phyloP scores from a whole-genome alignment of 306 rosid genomes.

The Trifolium dubium region DNA sequence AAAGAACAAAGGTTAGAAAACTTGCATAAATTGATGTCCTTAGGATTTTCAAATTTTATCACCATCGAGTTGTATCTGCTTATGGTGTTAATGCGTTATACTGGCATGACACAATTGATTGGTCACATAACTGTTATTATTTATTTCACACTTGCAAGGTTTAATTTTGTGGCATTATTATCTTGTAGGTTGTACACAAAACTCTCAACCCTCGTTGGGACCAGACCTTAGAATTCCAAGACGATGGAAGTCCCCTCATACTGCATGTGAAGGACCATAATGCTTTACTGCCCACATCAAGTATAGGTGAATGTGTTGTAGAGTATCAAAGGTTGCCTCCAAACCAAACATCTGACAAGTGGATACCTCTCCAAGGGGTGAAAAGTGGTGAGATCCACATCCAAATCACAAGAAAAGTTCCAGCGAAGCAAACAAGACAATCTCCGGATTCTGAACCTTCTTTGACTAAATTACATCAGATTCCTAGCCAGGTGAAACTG shows the following conservation, averaged over 20 bases:
- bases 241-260: constrained; percentile 74
- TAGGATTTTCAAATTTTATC: constrained; percentile 26
- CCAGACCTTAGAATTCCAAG: constrained; percentile 91
- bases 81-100: background rate
- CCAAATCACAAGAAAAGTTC: constrained; percentile 83
- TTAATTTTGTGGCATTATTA: constrained; percentile 28
- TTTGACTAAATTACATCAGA: constrained; percentile 63
- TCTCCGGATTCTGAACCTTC: constrained; percentile 76
- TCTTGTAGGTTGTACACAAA: constrained; percentile 67
- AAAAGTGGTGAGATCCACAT: constrained; percentile 87
- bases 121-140: background rate
- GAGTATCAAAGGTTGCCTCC: constrained; percentile 88
- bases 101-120: background rate
- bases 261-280: constrained; percentile 90
- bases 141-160: background rate
- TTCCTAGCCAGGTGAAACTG: constrained; percentile 70
- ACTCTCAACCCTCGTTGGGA: constrained; percentile 92
- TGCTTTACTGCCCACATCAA: constrained; percentile 71
- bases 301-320: constrained; percentile 83
- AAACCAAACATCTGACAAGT: constrained; percentile 76
- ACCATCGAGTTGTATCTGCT: background rate
- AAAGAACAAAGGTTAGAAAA: constrained; percentile 77
- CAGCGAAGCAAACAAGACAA: constrained; percentile 58
- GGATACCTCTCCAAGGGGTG: constrained; percentile 98
- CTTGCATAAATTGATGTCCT: constrained; percentile 23